Evolutionary conservation across 2,329 filamentous ascomycete species (phyloP).

Genomic region (Paracoccidioides lutzii): DNA sequence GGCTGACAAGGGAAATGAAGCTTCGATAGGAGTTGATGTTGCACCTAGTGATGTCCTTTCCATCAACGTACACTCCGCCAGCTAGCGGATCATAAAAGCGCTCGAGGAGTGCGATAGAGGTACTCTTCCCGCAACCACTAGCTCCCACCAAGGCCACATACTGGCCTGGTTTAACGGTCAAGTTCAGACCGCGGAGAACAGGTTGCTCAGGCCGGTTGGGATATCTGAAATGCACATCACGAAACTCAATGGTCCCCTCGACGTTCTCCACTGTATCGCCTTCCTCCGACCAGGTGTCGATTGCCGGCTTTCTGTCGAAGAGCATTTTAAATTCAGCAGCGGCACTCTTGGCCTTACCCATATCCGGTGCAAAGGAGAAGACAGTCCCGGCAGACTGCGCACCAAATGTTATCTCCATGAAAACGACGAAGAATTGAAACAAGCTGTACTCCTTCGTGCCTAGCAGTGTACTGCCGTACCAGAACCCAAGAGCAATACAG

Average conservation of each 20-base stretch:
- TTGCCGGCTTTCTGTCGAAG: conserved; percentile 67
- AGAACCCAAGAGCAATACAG: conserved; percentile 78
- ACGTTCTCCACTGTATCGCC: conserved; percentile 51
- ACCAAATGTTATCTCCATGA: conserved; percentile 77
- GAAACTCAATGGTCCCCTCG: conserved; percentile 74
- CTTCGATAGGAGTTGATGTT: conserved; percentile 79
- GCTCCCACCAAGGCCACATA: conserved; percentile 73
- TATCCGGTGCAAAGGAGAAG: conserved; percentile 82
- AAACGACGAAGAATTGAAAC: conserved; percentile 88
- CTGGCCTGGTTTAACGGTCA: conserved; percentile 35
- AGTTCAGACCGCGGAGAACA: conserved; percentile 72
- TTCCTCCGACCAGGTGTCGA: conserved; percentile 67
- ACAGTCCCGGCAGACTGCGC: conserved; percentile 82
- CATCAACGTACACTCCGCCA: conserved; percentile 71
- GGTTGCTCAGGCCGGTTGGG: conserved; percentile 82
- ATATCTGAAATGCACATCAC: conserved; percentile 87
- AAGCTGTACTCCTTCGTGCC: conserved; percentile 56
- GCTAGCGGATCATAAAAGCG: conserved; percentile 84
- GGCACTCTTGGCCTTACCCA: conserved; percentile 82
- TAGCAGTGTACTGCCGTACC: conserved; percentile 75
- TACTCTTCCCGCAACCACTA: conserved; percentile 87
- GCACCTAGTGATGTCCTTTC: conserved; percentile 63
- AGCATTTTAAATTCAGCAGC: conserved; percentile 68
- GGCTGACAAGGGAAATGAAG: conserved; percentile 74
- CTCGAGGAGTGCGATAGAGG: conserved; percentile 81